phyloP scores from a whole-genome alignment of 1,284 basidiomycete species.

The Boletus sp. region DNA sequence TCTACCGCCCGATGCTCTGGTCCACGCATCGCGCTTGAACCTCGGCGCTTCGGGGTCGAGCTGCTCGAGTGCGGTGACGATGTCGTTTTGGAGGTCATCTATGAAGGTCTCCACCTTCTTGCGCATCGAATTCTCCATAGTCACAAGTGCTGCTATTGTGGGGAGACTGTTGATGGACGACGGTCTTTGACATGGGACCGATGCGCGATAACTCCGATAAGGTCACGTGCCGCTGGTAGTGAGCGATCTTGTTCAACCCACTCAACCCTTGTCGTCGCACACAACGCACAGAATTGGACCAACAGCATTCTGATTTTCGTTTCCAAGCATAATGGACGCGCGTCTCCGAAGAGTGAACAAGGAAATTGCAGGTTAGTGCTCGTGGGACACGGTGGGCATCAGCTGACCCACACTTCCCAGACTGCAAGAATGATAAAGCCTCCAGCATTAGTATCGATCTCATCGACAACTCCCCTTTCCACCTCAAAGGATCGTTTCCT shows the following conservation, averaged over 20 bases:
- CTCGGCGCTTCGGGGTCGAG: slow-evolving; percentile 69
- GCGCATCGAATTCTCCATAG: slow-evolving; percentile 56
- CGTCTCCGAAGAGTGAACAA: slow-evolving; percentile 87
- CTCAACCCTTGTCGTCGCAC: background rate
- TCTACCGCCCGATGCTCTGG: slow-evolving; percentile 78
- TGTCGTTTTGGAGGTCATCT: slow-evolving; percentile 74
- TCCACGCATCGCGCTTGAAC: slow-evolving; percentile 89
- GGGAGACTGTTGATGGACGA: background rate
- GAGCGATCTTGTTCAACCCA: slow-evolving; percentile 9
- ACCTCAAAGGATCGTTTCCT: slow-evolving; percentile 86
- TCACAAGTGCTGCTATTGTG: background rate
- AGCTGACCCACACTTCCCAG: slow-evolving; percentile 37
- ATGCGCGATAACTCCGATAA: slow-evolving; percentile 8
- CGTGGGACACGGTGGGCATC: background rate
- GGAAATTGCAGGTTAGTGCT: slow-evolving; percentile 74
- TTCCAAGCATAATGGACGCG: slow-evolving; percentile 65
- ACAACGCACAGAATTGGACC: background rate
- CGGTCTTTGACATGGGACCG: background rate
- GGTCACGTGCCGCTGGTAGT: slow-evolving; percentile 23
- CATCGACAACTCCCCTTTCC: slow-evolving; percentile 83
- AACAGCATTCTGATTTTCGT: background rate
- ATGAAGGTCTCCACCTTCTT: slow-evolving; percentile 79
- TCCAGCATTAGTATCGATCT: slow-evolving; percentile 83
- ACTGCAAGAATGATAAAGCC: slow-evolving; percentile 91
- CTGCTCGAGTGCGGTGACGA: slow-evolving; percentile 75